Percentiles rank a stretch among this genome's conserved stretches.
phyloP scores from a whole-genome alignment of 2,329 filamentous ascomycete species.

The Penicillium vulpinum region DNA sequence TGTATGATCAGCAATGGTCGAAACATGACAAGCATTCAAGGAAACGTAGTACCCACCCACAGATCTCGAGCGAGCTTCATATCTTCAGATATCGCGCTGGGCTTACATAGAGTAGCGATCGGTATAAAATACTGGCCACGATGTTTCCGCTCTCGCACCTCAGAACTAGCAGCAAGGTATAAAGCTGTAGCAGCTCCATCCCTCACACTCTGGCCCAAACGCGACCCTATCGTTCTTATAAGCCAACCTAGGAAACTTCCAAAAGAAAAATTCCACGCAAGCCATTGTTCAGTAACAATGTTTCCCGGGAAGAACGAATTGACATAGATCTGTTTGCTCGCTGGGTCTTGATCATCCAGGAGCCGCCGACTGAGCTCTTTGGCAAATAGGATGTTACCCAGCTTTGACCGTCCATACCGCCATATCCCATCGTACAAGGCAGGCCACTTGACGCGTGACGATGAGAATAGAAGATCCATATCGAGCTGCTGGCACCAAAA shows the following conservation, averaged over 20 bases:
- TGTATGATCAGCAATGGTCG: background rate
- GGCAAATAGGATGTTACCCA: conserved; percentile 36
- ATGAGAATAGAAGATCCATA: conserved; percentile 25
- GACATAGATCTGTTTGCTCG: conserved; percentile 28
- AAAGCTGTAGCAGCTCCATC: conserved; percentile 35
- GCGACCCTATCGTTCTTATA: conserved; percentile 22
- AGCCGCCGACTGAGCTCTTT: conserved; percentile 31
- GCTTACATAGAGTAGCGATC: conserved; percentile 30
- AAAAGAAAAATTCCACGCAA: conserved; percentile 30
- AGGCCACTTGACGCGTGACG: conserved; percentile 21
- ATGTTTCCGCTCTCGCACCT: conserved; percentile 20
- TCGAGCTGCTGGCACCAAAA: conserved; percentile 28
- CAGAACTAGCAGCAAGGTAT: conserved; percentile 30
- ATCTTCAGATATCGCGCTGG: conserved; percentile 30
- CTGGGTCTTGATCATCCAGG: conserved; percentile 17
- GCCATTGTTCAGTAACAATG: conserved; percentile 34
- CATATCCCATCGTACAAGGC: conserved; percentile 27
- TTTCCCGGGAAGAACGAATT: conserved; percentile 38
- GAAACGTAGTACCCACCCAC: conserved; percentile 36
- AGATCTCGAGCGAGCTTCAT: conserved; percentile 32
- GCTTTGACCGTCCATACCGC: conserved; percentile 36
- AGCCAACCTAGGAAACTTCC: conserved; percentile 23
- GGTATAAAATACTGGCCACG: conserved; percentile 43
- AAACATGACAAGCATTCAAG: background rate
- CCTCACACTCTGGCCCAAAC: conserved; percentile 26